A percentile compares a stretch with the other conserved stretches of the same genome.
phyloP scores from a whole-genome alignment of 2,329 filamentous ascomycete genomes.

The Davidsoniella eucalypti region DNA sequence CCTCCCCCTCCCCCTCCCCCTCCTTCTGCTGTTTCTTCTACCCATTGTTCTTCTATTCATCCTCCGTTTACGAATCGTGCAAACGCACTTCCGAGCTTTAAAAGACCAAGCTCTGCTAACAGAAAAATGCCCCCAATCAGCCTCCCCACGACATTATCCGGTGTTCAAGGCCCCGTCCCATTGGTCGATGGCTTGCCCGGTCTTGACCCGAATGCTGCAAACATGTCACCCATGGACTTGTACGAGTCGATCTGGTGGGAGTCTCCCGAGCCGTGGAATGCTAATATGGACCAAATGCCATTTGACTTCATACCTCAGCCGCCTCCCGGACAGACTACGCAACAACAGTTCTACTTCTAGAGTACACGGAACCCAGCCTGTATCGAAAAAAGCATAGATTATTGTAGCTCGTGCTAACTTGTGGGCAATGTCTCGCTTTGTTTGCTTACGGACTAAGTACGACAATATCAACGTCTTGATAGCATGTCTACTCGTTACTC shows the following conservation, averaged over 20 bases:
- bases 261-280: conserved; percentile 43
- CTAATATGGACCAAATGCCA: conserved; percentile 38
- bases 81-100: background rate
- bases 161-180: conserved; percentile 15
- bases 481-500: no score
- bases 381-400: no score
- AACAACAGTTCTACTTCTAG: conserved; percentile 41
- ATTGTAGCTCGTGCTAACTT: no score
- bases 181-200: conserved; percentile 28
- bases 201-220: conserved; percentile 35
- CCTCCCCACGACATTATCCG: conserved; percentile 10
- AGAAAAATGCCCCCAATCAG: conserved; percentile 3
- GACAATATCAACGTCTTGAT: no score
- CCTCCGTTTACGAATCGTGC: conserved; percentile 1
- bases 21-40: background rate
- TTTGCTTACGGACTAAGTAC: no score
- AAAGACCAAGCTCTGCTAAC: conserved; percentile 7
- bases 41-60: background rate
- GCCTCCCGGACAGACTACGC: conserved; percentile 39
- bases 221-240: conserved; percentile 50
- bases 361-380: no score
- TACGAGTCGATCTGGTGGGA: conserved; percentile 55
- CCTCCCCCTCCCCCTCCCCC: background rate
- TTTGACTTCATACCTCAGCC: conserved; percentile 45
- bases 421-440: no score